Evolutionary conservation across 2,329 filamentous ascomycete genomes (phyloP), one percentile per base, ranked within the genome.

Genomic region (Xylaria sp.): DNA sequence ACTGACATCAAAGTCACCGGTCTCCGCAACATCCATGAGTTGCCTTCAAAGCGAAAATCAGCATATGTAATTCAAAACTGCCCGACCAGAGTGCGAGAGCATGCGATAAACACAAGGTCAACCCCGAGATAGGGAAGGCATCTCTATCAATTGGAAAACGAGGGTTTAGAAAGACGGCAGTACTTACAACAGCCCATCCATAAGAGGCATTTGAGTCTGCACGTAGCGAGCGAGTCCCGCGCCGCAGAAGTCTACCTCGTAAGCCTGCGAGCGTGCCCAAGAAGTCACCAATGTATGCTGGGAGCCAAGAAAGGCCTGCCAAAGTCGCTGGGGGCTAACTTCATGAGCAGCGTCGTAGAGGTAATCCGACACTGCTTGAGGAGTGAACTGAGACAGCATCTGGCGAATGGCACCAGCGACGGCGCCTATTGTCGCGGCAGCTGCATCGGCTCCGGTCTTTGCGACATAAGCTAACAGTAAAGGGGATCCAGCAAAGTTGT

Each of bases 331-430:
- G 0, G 81, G 80, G 10, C 75, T 75, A 10, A 74, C 64, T 65
- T 83, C 80, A 56, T 77, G 71, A 2, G 78, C 78, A 9, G 74
- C 72, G 49, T 80, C 77, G 56, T 83, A 77, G 2, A 83, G 67
- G 33, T 77, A 69, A 3, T 78, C 75, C 0, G 71, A 74, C 2
- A 83, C 67, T 0, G 74, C 73, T 4, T 73, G 72, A 0, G 74
- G 71, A 0, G 75, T 78, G 60, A 81, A 81, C 1, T 23, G 67
- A 3, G 66, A 54, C 44, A 82, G 66, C 7, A 71, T 77, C 1
- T 64, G 17, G 2, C 79, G 72, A 21, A 83, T 77, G 13, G 56
- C 44, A 6, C 67, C 60, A 2, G 78, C 77, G 0, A 73, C 54
- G 1, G 62, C 47, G 3, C 71, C 72, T 10, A 74, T 64, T 4